A percentile compares a stretch with the other conserved stretches of the same genome.
These are phyloP conservation scores for Hypsizygus marmoreus DNA, from an alignment of 768 basidiomycete species.

Conservation along the genomic window DNA sequence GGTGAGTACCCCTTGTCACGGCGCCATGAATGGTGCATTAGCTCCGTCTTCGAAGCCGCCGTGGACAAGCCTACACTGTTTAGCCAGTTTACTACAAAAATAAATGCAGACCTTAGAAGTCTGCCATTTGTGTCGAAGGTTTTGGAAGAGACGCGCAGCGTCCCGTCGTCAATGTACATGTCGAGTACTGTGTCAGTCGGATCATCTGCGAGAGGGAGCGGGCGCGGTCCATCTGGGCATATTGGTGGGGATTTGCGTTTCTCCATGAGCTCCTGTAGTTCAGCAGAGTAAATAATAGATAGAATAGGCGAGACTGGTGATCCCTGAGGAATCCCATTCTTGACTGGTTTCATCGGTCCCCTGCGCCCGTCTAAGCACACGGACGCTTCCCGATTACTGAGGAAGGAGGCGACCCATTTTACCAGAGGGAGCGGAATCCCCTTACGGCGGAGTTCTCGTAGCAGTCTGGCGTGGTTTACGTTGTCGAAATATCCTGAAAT, in stretches of 20 bases:
- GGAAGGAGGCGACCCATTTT: conserved; percentile 26
- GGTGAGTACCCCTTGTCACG: neutral
- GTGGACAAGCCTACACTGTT: conserved; percentile 17
- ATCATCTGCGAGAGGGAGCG: conserved; percentile 12
- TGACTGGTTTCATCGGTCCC: conserved; percentile 25
- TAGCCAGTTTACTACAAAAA: conserved; percentile 15
- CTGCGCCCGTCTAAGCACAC: conserved; percentile 23
- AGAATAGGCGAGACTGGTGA: conserved; percentile 31
- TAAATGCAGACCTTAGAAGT: conserved; percentile 20
- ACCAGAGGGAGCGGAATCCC: conserved; percentile 17
- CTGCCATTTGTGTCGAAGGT: conserved; percentile 22
- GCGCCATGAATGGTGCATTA: conserved; percentile 27
- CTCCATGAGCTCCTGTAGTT: conserved; percentile 23
- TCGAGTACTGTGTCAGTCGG: conserved; percentile 15
- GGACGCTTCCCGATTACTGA: conserved; percentile 23
- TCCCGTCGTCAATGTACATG: conserved; percentile 37
- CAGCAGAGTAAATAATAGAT: conserved; percentile 23
- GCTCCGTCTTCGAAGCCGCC: conserved; percentile 25
- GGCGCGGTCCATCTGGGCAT: neutral
- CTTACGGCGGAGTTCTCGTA: conserved; percentile 21
- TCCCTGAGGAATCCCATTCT: conserved; percentile 35
- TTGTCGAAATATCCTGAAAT: conserved; percentile 32
- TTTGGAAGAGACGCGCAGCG: conserved; percentile 23
- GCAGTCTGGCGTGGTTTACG: conserved; percentile 24
- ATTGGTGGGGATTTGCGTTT: neutral